Percentiles rank a stretch among this genome's conserved stretches.
Conservation (phyloP, 2,329 filamentous ascomycete species). For the Teratosphaeria nubilosa region DNA sequence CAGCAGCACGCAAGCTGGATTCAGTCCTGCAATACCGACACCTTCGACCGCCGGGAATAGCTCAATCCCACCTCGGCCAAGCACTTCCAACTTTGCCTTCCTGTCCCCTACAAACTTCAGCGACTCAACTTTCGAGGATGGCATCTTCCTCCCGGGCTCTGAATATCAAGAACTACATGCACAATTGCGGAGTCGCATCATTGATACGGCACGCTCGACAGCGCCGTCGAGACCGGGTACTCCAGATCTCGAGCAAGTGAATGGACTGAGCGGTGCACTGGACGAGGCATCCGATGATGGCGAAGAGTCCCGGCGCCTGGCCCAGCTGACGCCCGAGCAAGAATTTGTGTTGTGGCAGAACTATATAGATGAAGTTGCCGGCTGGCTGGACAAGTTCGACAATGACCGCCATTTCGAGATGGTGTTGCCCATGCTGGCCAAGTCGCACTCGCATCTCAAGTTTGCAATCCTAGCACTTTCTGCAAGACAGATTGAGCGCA, state of each 20-base stretch:
- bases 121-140: conserved; percentile 20
- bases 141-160: conserved; percentile 24
- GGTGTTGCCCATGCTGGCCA: conserved; percentile 41
- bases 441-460: conserved; percentile 34
- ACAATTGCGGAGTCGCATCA: conserved; percentile 20
- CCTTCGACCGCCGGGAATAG: neutral
- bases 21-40: neutral
- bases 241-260: conserved; percentile 10
- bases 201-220: conserved; percentile 23
- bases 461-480: conserved; percentile 46
- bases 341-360: conserved; percentile 27
- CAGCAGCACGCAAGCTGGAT: neutral
- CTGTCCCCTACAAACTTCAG: conserved; percentile 17
- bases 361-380: conserved; percentile 44
- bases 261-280: conserved; percentile 12
- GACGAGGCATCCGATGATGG: conserved; percentile 4
- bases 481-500: conserved; percentile 44
- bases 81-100: conserved; percentile 4
- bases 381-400: conserved; percentile 51
- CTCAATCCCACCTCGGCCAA: neutral
- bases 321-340: conserved; percentile 18
- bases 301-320: conserved; percentile 16
- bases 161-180: conserved; percentile 24
- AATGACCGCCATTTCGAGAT: conserved; percentile 42
- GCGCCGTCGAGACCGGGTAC: conserved; percentile 16